Percentiles rank a stretch among this genome's conserved stretches.
phyloP scores from a whole-genome alignment of 1,139 yeast species.

The Blastobotrys buckinghamii region DNA sequence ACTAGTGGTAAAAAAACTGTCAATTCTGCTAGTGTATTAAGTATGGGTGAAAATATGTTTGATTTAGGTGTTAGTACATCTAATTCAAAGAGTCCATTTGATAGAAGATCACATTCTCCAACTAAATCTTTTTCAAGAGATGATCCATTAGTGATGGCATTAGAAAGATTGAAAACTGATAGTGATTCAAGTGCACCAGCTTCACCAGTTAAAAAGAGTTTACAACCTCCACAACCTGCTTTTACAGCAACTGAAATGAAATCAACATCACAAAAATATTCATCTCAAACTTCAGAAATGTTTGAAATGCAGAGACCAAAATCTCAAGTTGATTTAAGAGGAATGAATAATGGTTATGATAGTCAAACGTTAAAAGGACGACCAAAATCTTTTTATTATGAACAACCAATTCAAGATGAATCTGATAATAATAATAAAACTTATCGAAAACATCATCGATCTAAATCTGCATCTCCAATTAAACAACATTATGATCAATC shows the following conservation, averaged over 20 bases:
- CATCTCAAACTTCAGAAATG: constrained; percentile 28
- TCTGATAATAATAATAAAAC: constrained; percentile 9
- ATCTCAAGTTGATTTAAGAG: constrained; percentile 16
- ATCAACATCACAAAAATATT: constrained; percentile 26
- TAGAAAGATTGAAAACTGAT: constrained; percentile 54
- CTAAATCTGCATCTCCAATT: constrained; percentile 24
- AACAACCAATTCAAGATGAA: constrained; percentile 7
- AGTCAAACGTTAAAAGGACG: constrained; percentile 12
- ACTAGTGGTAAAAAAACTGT: neutral
- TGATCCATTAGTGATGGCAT: constrained; percentile 50
- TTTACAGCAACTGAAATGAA: constrained; percentile 33
- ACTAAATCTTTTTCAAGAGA: constrained; percentile 27
- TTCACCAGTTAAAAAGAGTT: constrained; percentile 11
- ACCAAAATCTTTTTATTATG: constrained; percentile 15
- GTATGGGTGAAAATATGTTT: constrained; percentile 32
- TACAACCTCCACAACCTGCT: constrained; percentile 30
- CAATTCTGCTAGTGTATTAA: constrained; percentile 22
- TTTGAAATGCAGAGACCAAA: constrained; percentile 21
- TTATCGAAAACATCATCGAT: constrained; percentile 17
- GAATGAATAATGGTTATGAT: neutral
- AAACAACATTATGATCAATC: constrained; percentile 10
- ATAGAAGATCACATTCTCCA: constrained; percentile 22
- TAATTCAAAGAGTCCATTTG: constrained; percentile 15
- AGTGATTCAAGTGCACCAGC: constrained; percentile 15
- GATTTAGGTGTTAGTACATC: constrained; percentile 26